Evolutionary conservation across 192 early-diverging fungal genomes (phyloP).

Genomic region (Umbelopsis isabellina): DNA sequence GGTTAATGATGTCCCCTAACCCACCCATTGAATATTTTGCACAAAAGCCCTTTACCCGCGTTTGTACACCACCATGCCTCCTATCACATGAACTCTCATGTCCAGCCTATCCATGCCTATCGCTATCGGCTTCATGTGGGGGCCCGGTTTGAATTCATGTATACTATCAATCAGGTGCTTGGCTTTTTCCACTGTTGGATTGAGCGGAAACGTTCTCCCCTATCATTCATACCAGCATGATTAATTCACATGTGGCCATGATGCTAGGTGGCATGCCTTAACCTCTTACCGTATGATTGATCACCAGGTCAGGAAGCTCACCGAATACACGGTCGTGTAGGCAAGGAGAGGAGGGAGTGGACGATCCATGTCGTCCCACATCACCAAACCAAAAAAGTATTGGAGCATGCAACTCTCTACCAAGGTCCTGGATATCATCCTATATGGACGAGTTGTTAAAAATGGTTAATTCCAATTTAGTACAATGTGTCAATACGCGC

Average conservation of each 20-base stretch:
- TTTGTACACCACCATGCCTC: slow-evolving; percentile 16
- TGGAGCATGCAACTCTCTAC: slow-evolving; percentile 9
- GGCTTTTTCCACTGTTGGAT: background rate
- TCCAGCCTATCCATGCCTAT: slow-evolving; percentile 20
- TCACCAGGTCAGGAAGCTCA: background rate
- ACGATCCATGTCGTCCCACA: slow-evolving; percentile 9
- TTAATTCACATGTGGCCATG: no score
- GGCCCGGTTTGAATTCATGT: background rate
- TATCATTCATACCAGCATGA: background rate
- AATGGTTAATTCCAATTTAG: background rate
- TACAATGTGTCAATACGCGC: background rate
- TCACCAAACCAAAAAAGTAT: slow-evolving; percentile 23
- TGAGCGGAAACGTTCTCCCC: background rate
- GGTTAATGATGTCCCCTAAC: background rate
- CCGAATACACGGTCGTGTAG: background rate
- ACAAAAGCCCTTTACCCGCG: background rate
- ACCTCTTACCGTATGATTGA: background rate
- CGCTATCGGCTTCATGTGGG: background rate
- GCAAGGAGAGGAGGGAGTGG: background rate
- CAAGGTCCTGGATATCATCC: background rate
- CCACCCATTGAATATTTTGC: background rate
- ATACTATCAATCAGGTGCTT: slow-evolving; percentile 17
- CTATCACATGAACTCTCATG: background rate
- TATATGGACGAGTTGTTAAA: background rate
- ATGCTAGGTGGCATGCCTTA: background rate